phyloP scores from a whole-genome alignment of 2,329 filamentous ascomycete genomes.

The Penicillium capsulatum region DNA sequence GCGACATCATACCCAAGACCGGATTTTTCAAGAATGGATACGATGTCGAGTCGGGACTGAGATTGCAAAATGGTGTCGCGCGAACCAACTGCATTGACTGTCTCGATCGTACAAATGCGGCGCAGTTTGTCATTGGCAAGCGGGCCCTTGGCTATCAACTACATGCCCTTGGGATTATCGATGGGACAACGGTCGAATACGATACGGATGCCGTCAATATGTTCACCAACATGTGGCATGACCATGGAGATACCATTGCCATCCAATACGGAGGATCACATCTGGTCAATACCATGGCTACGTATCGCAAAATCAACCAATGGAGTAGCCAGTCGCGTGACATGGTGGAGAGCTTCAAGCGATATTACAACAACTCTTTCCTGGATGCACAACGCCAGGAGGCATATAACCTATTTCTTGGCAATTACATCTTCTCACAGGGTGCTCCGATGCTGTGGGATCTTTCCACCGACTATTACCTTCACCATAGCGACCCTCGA shows the following conservation, averaged over 20 bases:
- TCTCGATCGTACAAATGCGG: slow-evolving; percentile 92
- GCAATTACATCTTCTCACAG: slow-evolving; percentile 85
- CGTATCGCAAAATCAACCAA: slow-evolving; percentile 97
- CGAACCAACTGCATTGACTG: slow-evolving; percentile 98
- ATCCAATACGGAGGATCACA: slow-evolving; percentile 97
- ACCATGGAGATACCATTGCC: slow-evolving; percentile 95
- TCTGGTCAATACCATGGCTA: slow-evolving; percentile 98
- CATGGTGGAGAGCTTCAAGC: slow-evolving; percentile 98
- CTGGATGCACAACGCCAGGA: slow-evolving; percentile 96
- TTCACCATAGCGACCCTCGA: slow-evolving; percentile 83
- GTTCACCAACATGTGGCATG: slow-evolving; percentile 97
- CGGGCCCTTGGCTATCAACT: slow-evolving; percentile 87
- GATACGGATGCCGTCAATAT: slow-evolving; percentile 94
- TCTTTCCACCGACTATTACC: slow-evolving; percentile 87
- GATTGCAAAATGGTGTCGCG: slow-evolving; percentile 84
- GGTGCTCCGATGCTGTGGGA: slow-evolving; percentile 97
- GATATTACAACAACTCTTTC: slow-evolving; percentile 98
- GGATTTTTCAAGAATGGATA: slow-evolving; percentile 95
- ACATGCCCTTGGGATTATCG: slow-evolving; percentile 82
- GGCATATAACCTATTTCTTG: slow-evolving; percentile 94
- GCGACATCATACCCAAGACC: slow-evolving; percentile 77
- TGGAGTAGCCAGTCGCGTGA: slow-evolving; percentile 97
- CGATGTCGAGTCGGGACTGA: slow-evolving; percentile 58
- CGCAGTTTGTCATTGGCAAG: slow-evolving; percentile 97
- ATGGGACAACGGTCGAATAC: slow-evolving; percentile 74